Evolutionary conservation across 306 rosid species (phyloP).

Genomic region (Glycine latifolia): DNA sequence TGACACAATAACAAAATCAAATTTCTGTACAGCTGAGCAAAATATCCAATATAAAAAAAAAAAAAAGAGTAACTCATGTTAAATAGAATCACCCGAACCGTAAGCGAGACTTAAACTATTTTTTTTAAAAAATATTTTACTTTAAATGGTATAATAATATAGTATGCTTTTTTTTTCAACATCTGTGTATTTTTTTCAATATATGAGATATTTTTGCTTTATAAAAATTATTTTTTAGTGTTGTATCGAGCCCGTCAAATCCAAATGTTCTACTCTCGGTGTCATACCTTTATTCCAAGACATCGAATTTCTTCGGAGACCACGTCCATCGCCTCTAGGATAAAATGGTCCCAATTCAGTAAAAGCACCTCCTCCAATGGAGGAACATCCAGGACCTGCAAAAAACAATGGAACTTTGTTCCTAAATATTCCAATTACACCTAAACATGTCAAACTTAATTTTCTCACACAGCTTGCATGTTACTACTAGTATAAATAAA

Average conservation of each 20-base stretch:
- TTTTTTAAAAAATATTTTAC: too few species aligned
- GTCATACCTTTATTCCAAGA: slow-evolving; percentile 75
- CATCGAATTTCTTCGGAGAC: slow-evolving; percentile 64
- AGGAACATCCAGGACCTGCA: slow-evolving; percentile 89
- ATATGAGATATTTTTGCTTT: too few species aligned
- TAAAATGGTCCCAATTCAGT: slow-evolving; percentile 89
- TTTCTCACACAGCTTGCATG: neutral
- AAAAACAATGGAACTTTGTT: slow-evolving; percentile 16
- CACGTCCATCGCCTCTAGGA: slow-evolving; percentile 75
- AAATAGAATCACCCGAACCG: neutral
- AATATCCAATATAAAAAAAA: neutral
- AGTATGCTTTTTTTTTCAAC: too few species aligned
- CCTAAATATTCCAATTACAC: neutral
- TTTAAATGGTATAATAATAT: too few species aligned
- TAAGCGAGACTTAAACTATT: too few species aligned
- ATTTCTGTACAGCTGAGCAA: neutral
- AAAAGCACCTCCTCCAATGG: slow-evolving; percentile 86
- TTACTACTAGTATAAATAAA: neutral
- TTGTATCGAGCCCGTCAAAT: too few species aligned
- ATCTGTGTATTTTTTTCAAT: too few species aligned
- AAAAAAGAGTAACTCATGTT: neutral
- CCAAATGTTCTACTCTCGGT: neutral
- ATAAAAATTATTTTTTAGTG: too few species aligned
- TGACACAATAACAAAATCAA: neutral
- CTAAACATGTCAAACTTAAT: neutral